Percentiles rank a stretch among this genome's conserved stretches.
Conservation (phyloP, 306 rosid species). For the Astragalus glycyphyllos region DNA sequence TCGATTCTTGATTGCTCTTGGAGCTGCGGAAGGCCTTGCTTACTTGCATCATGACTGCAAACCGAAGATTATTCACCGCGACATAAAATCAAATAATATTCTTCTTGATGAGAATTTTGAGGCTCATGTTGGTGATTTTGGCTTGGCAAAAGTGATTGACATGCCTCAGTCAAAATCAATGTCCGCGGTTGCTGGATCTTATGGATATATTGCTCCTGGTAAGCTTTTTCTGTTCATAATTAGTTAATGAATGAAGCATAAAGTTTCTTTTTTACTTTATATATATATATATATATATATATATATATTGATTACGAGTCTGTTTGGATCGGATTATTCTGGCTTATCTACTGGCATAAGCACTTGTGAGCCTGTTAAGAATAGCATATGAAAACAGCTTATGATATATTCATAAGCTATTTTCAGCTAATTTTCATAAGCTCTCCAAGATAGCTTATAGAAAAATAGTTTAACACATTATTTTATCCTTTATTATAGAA, state of each 20-base stretch:
- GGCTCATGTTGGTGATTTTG: constrained; percentile 99
- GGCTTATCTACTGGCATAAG: no score
- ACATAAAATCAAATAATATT: constrained; percentile 92
- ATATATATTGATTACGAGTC: neutral
- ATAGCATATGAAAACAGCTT: no score
- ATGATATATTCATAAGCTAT: no score
- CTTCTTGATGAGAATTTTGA: constrained; percentile 83
- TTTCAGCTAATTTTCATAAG: no score
- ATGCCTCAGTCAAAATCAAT: constrained; percentile 96
- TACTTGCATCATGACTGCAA: constrained; percentile 98
- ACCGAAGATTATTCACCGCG: constrained; percentile 93
- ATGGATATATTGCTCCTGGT: constrained; percentile 99
- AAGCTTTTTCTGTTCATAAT: constrained; percentile 39
- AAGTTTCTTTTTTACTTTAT: neutral
- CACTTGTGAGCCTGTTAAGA: no score
- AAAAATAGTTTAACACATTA: neutral
- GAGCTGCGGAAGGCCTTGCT: constrained; percentile 98
- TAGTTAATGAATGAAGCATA: neutral
- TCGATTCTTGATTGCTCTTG: constrained; percentile 86
- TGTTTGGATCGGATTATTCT: neutral
- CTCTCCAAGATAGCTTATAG: neutral
- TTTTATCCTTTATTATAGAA: no score
- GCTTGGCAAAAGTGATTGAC: constrained; percentile 96
- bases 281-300: neutral
- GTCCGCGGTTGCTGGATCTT: constrained; percentile 99